Conservation (phyloP, 169 alveolate genomes). For the Plasmodium sp. region DNA sequence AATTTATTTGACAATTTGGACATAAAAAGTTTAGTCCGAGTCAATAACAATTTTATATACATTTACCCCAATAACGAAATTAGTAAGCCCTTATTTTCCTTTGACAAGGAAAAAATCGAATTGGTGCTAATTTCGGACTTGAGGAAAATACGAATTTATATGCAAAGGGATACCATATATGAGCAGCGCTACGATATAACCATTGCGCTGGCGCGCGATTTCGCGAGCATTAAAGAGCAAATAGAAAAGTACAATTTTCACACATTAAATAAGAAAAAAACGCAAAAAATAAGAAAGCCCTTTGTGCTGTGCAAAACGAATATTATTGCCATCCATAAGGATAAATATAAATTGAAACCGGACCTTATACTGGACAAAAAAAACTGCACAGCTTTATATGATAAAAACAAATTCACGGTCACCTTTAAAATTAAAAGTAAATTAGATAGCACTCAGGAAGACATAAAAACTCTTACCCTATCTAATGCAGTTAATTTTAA, state of each 20-base stretch:
- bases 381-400: slow-evolving; percentile 65
- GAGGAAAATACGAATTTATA: slow-evolving; percentile 78
- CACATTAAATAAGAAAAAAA: slow-evolving; percentile 48
- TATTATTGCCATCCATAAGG: slow-evolving; percentile 76
- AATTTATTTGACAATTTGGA: slow-evolving; percentile 77
- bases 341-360: slow-evolving; percentile 79
- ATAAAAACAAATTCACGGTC: slow-evolving; percentile 64
- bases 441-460: not conserved
- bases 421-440: slow-evolving; percentile 56
- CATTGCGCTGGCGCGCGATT: slow-evolving; percentile 80
- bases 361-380: slow-evolving; percentile 74
- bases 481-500: slow-evolving; percentile 68
- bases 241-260: slow-evolving; percentile 49
- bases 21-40: slow-evolving; percentile 34
- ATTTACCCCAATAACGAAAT: slow-evolving; percentile 75
- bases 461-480: slow-evolving; percentile 32
- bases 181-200: slow-evolving; percentile 83
- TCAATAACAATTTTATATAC: slow-evolving; percentile 29
- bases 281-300: slow-evolving; percentile 70
- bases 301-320: slow-evolving; percentile 79
- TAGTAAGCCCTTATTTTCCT: slow-evolving; percentile 76
- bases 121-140: slow-evolving; percentile 62
- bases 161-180: slow-evolving; percentile 77
- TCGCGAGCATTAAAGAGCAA: slow-evolving; percentile 29
- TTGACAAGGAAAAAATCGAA: slow-evolving; percentile 74